A percentile compares a stretch with the other conserved stretches of the same genome.
These are phyloP conservation scores for Rheum nobile DNA, from an alignment of 148 eudicot species.

Conservation along the genomic window DNA sequence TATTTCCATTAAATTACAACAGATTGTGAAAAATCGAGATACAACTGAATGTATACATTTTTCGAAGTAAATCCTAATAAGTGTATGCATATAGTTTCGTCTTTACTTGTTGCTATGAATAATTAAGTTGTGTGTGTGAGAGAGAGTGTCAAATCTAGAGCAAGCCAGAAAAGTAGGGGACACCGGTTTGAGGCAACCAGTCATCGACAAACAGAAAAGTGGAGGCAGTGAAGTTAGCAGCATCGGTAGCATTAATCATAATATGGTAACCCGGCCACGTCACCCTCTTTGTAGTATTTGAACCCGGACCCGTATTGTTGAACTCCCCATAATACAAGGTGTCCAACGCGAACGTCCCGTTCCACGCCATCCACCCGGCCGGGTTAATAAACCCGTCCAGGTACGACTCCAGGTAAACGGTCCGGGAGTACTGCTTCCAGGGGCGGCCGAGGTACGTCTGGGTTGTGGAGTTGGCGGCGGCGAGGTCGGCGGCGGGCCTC, in stretches of 20 bases:
- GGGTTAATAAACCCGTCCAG: slow-evolving; percentile 34
- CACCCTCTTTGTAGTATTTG: slow-evolving; percentile 32
- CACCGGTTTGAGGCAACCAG: slow-evolving; percentile 59
- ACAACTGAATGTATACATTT: neutral
- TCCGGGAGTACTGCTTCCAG: slow-evolving; percentile 62
- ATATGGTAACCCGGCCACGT: slow-evolving; percentile 53
- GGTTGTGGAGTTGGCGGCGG: slow-evolving; percentile 15
- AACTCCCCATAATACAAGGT: slow-evolving; percentile 66
- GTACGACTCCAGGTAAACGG: slow-evolving; percentile 45
- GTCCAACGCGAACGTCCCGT: slow-evolving; percentile 44
- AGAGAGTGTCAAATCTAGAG: neutral
- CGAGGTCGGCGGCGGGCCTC: slow-evolving; percentile 49
- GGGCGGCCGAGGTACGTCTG: slow-evolving; percentile 66
- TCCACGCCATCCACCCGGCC: slow-evolving; percentile 61
- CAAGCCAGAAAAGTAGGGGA: slow-evolving; percentile 40
- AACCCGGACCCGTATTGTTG: slow-evolving; percentile 48
- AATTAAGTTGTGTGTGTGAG: no score
- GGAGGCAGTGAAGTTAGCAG: slow-evolving; percentile 46
- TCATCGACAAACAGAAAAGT: slow-evolving; percentile 46
- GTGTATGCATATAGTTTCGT: no score
- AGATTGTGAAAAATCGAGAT: neutral
- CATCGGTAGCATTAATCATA: slow-evolving; percentile 43
- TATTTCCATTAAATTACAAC: no score
- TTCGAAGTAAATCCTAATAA: neutral
- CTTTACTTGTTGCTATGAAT: no score